phyloP scores from a whole-genome alignment of 768 basidiomycete genomes.

The Suillus spraguei region DNA sequence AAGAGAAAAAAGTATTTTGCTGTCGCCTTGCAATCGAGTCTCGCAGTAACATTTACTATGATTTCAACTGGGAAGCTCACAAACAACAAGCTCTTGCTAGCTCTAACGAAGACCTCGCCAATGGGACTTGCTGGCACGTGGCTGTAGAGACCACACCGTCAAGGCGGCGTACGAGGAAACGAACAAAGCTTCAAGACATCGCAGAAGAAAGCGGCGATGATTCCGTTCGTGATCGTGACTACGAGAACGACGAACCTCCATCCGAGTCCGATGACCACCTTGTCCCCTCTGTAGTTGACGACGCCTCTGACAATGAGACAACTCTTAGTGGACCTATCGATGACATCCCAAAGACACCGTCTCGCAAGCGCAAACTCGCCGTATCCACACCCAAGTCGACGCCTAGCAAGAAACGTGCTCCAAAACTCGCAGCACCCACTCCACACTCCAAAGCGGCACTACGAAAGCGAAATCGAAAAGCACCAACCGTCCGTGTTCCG shows the following conservation, averaged over 20 bases:
- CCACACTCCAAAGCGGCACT: conserved; percentile 77
- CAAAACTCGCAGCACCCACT: conserved; percentile 61
- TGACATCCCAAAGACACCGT: conserved; percentile 51
- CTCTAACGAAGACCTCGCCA: conserved; percentile 30
- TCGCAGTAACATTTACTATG: conserved; percentile 61
- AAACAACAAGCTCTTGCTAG: conserved; percentile 38
- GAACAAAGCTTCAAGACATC: conserved; percentile 25
- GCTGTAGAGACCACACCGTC: conserved; percentile 22
- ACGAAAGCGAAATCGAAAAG: conserved; percentile 38
- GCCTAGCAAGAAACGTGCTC: conserved; percentile 36
- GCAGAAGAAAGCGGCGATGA: conserved; percentile 21
- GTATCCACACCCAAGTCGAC: conserved; percentile 31
- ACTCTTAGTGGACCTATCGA: conserved; percentile 31
- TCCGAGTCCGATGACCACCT: conserved; percentile 26
- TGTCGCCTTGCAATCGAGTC: conserved; percentile 64
- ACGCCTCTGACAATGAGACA: conserved; percentile 28
- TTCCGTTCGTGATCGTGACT: conserved; percentile 17
- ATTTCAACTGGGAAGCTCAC: conserved; percentile 60
- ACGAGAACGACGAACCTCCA: conserved; percentile 25
- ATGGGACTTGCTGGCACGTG: conserved; percentile 52
- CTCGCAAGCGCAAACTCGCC: conserved; percentile 51
- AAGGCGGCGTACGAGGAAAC: conserved; percentile 14
- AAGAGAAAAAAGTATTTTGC: conserved; percentile 42
- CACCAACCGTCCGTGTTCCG: conserved; percentile 35
- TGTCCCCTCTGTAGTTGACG: conserved; percentile 16